These are phyloP conservation scores for Trametes elegans DNA, from an alignment of 768 basidiomycete species.

Conservation along the genomic window DNA sequence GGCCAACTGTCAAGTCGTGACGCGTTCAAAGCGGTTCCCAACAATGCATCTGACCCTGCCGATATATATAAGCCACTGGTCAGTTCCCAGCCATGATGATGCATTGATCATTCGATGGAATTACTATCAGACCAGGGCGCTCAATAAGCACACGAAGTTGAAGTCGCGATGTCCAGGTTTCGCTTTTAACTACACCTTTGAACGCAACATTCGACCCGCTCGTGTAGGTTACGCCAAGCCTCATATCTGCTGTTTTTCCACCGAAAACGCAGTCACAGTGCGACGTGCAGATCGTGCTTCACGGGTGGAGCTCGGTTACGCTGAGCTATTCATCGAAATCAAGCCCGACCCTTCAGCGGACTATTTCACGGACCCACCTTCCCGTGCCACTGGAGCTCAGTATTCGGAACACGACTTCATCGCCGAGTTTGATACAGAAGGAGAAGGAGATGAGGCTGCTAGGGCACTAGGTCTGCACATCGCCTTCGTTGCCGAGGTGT, in stretches of 20 bases:
- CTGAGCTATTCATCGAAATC: slow-evolving; percentile 15
- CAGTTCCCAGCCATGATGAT: not conserved
- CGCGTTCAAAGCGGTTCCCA: slow-evolving; percentile 1
- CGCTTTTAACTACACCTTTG: not conserved
- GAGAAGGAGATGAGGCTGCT: not conserved
- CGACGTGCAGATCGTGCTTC: not conserved
- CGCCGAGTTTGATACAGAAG: not conserved
- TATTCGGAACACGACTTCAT: not conserved
- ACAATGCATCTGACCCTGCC: not conserved
- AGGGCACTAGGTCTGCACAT: not conserved
- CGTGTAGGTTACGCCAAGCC: not conserved
- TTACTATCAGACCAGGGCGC: slow-evolving; percentile 24
- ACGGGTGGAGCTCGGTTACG: slow-evolving; percentile 1
- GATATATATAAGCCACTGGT: not conserved
- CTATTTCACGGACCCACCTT: slow-evolving; percentile 8
- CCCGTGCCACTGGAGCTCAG: not conserved
- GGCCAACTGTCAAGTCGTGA: not conserved
- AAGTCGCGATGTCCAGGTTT: slow-evolving; percentile 7
- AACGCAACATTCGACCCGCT: not conserved
- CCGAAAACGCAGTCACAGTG: not conserved
- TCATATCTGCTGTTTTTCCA: slow-evolving; percentile 8
- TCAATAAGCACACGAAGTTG: not conserved
- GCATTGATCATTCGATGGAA: not conserved
- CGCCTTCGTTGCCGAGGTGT: not conserved
- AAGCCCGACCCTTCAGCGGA: not conserved